Conservation (phyloP, 352 stramenopile species). For the Pythium brachiatum region DNA sequence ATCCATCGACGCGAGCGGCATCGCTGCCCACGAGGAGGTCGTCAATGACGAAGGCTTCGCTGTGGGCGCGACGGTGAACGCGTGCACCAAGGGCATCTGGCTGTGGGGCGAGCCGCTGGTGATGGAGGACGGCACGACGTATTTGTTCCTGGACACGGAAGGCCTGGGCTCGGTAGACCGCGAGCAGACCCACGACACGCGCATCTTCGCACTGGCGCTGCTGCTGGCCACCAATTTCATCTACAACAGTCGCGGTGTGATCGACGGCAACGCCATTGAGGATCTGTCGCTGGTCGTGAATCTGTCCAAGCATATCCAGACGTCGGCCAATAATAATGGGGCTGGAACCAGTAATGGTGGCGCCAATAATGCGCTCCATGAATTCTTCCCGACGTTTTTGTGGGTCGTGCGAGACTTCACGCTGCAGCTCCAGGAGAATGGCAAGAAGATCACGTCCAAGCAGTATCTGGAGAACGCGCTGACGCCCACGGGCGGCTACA, state of each 20-base stretch:
- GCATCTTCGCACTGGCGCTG: conserved; percentile 88
- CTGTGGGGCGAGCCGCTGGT: conserved; percentile 85
- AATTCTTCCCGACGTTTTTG: conserved; percentile 88
- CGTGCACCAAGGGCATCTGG: conserved; percentile 92
- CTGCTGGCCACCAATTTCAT: conserved; percentile 86
- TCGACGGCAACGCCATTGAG: conserved; percentile 88
- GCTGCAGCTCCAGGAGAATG: conserved; percentile 81
- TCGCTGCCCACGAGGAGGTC: conserved; percentile 8
- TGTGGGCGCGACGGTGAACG: conserved; percentile 84
- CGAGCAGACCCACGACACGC: conserved; percentile 86
- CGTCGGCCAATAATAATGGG: conserved; percentile 37
- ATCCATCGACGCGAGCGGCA: conserved; percentile 25
- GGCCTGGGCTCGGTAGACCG: conserved; percentile 81
- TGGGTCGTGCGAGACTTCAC: conserved; percentile 92
- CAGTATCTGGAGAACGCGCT: conserved; percentile 89
- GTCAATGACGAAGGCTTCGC: conserved; percentile 52
- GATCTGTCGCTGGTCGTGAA: conserved; percentile 90
- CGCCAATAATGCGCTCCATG: conserved; percentile 49
- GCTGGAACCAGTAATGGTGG: conserved; percentile 9
- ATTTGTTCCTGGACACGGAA: conserved; percentile 89
- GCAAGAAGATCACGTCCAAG: conserved; percentile 84
- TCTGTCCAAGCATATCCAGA: conserved; percentile 89
- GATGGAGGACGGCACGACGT: conserved; percentile 62
- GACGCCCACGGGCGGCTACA: conserved; percentile 75
- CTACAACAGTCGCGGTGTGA: conserved; percentile 90